Evolutionary conservation across 2,329 filamentous ascomycete genomes (phyloP), one percentile per base, ranked within the genome.

Genomic region (Sporothrix sp.): DNA sequence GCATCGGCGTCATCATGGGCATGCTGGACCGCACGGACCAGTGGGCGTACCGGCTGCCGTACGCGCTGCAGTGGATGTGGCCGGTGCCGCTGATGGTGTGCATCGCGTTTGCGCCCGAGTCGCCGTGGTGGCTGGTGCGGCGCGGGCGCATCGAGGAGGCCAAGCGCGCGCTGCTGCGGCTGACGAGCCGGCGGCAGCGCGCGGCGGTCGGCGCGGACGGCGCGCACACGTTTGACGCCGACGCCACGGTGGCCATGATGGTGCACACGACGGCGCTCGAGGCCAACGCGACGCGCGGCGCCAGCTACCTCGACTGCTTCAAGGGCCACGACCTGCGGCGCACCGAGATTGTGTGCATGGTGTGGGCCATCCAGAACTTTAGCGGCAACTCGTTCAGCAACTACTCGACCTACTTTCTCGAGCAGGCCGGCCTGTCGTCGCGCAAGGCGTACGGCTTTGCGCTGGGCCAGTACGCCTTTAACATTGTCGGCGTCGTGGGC

Each of bases 181-280:
- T 87, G 18, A 86, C 83, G 5, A 82, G 75, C 59, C 45, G 37
- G 2, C 23, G 35, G 18, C 14, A 28, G 27, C 50, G 36, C 30
- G 59, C 72, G 13, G 70, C 80, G 56, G 71, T 72, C 54, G 82
- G 79, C 1, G 76, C 84, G 53, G 83, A 79, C 1, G 76, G 28
- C 35, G 25, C 35, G 7, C 59, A 72, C 14, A 70, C 80, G 54
- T 90, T 93, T 59, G 79, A 94, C 60, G 78, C 85, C 10, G 85
- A 94, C 55, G 87, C 93, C 67, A 93, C 87, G 0, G 74, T 95
- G 45, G 82, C 86, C 59, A 94, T 95, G 87, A 95, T 95, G 85
- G 80, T 88, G 1, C 87, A 94, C 62, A 95, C 88, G 0, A 90
- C 85, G 0, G 84, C 84, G 0, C 71, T 94, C 10, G 89, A 95